phyloP scores from a whole-genome alignment of 495 filamentous ascomycete genomes.

The Hyaloscypha bicolor region DNA sequence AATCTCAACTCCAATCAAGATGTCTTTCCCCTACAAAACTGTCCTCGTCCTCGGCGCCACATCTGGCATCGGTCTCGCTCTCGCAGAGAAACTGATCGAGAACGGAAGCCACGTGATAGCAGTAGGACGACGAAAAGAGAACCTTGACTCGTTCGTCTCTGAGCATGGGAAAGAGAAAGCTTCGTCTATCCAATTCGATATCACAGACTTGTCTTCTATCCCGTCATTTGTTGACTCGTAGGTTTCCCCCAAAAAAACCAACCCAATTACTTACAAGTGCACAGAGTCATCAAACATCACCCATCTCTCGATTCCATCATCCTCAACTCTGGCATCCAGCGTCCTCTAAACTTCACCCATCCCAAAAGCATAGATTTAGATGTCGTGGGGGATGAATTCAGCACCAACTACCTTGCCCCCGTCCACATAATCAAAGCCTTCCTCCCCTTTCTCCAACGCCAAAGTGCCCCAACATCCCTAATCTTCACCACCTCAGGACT shows the following conservation, averaged over 20 bases:
- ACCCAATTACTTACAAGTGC: too few relatives aligned
- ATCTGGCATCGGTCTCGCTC: conserved; percentile 48
- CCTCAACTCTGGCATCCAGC: too few relatives aligned
- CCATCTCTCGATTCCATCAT: too few relatives aligned
- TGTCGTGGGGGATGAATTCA: too few relatives aligned
- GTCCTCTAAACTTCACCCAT: too few relatives aligned
- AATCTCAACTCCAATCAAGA: not conserved
- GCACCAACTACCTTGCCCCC: too few relatives aligned
- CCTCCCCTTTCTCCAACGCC: too few relatives aligned
- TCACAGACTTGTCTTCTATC: conserved; percentile 55
- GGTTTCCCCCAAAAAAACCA: too few relatives aligned
- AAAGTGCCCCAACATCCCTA: too few relatives aligned
- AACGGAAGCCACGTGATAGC: conserved; percentile 45
- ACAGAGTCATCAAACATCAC: too few relatives aligned
- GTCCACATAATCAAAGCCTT: too few relatives aligned
- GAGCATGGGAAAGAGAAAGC: conserved; percentile 47
- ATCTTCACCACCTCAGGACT: conserved; percentile 41
- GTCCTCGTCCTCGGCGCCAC: conserved; percentile 51
- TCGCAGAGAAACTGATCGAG: conserved; percentile 28
- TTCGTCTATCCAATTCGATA: conserved; percentile 54
- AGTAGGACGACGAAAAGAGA: conserved; percentile 58
- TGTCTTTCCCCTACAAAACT: conserved; percentile 28
- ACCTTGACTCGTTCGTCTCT: conserved; percentile 55
- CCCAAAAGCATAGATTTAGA: too few relatives aligned
- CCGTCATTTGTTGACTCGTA: conserved; percentile 21